Percentiles rank a stretch among this genome's conserved stretches.
These are phyloP conservation scores for Cladophialophora yegresii DNA, from an alignment of 2,329 filamentous ascomycete species.

Conservation along the genomic window DNA sequence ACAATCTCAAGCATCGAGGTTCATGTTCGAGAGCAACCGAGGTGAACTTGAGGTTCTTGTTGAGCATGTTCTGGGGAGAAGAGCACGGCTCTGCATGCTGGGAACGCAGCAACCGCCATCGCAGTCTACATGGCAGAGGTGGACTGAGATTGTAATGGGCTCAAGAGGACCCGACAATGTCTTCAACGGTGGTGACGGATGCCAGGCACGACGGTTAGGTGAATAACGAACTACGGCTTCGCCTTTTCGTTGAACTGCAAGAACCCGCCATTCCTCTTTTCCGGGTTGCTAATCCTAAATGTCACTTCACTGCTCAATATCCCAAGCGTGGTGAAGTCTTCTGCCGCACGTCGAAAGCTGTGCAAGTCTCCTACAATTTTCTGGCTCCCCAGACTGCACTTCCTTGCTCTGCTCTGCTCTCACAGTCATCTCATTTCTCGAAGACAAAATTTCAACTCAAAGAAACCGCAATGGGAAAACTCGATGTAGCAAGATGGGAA, in stretches of 20 bases:
- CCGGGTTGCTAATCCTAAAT: background rate
- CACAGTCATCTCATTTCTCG: background rate
- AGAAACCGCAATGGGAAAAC: background rate
- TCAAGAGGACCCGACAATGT: background rate
- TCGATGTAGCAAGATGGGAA: background rate
- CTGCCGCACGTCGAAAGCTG: background rate
- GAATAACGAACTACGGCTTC: background rate
- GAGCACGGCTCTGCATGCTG: background rate
- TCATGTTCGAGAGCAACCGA: background rate
- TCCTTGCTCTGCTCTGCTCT: background rate
- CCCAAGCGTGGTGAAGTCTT: background rate
- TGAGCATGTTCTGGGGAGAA: background rate
- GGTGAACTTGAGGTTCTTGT: background rate
- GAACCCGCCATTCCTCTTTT: background rate
- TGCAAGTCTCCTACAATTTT: background rate
- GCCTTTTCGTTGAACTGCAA: background rate
- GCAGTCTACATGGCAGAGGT: background rate
- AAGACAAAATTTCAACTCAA: background rate
- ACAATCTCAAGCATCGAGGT: background rate
- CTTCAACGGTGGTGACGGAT: background rate
- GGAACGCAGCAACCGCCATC: background rate
- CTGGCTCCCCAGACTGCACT: background rate
- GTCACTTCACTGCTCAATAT: background rate
- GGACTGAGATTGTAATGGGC: background rate
- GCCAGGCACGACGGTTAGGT: background rate